Evolutionary conservation across 2,329 filamentous ascomycete species (phyloP).

Genomic region (Colletotrichum truncatum): DNA sequence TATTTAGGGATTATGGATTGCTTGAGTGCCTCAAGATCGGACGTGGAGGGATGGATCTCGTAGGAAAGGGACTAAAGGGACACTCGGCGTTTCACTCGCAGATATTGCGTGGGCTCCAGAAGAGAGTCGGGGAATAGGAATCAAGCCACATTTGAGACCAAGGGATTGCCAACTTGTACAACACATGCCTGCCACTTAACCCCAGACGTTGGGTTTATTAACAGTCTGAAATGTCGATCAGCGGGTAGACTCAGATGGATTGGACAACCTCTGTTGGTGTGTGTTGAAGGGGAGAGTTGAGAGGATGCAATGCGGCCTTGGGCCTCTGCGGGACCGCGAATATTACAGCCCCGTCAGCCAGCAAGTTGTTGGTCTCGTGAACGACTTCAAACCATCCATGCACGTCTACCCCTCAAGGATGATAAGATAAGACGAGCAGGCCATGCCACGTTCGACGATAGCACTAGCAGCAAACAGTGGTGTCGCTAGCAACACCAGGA

Average conservation of each 20-base stretch:
- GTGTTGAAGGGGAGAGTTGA: neutral
- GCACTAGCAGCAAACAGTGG: neutral
- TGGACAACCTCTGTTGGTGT: neutral
- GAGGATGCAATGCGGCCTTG: conserved; percentile 14
- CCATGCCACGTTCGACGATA: conserved; percentile 1
- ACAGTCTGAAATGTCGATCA: neutral
- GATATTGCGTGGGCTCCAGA: neutral
- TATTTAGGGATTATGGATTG: neutral
- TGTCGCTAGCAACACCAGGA: neutral
- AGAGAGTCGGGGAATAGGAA: neutral
- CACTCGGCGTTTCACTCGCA: neutral
- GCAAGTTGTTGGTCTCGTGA: conserved; percentile 10
- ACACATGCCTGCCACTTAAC: neutral
- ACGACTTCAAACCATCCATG: conserved; percentile 3
- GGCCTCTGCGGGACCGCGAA: neutral
- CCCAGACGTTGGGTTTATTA: neutral
- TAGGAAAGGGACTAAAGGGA: neutral
- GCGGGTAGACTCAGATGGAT: neutral
- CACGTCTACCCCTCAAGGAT: conserved; percentile 3
- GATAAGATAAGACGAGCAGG: conserved; percentile 18
- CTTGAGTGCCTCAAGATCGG: neutral
- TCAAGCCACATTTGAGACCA: neutral
- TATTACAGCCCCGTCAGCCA: conserved; percentile 1
- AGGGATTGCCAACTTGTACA: neutral
- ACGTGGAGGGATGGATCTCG: neutral